Base-by-base conservation (phyloP, 805 yeast genomes). In the Wickerhamiella spandovensis region DNA sequence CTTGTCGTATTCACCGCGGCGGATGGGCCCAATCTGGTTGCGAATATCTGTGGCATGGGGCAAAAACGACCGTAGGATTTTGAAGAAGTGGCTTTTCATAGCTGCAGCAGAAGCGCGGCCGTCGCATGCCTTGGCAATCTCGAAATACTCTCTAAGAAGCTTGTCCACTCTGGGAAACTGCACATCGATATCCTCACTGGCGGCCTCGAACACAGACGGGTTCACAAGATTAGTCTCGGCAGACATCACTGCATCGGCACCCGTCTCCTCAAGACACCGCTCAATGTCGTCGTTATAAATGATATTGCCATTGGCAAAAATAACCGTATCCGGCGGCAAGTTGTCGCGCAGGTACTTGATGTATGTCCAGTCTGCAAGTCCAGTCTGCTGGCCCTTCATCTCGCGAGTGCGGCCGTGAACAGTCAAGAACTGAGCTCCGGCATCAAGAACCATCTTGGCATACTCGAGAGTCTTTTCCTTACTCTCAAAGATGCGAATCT, bases 351-450 rank as follows among this genome's bases (percentile, higher is more conserved):
- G 62, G 61, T 78, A 86, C 56, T 72, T 76, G 52, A 92, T 74
- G 24, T 81, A 73, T 28, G 78, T 74, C 97, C 98, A 90, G 67
- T 92, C 89, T 1, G 99, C 97, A 47, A 92, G 68, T 0, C 98
- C 98, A 0, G 98, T 90, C 52, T 78, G 76, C 64, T 90, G 97
- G 6, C 98, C 99, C 66, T 92, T 92, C 94, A 88, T 90, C 51
- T 90, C 98, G 56, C 99, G 75, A 1, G 97, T 82, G 58, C 98
- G 76, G 1, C 97, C 97, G 65, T 92, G 99, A 8, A 92, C 84
- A 1, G 97, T 88, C 38, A 92, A 70, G 64, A 90, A 85, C 67
- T 89, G 96, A 0, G 98, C 98, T 10, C 99, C 98, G 0, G 97
- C 95, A 53, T 73, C 74, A 20, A 92, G 71, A 24, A 92, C 88